Base-by-base conservation (phyloP, 2,329 filamentous ascomycete genomes). In the Seiridium unicorne region DNA sequence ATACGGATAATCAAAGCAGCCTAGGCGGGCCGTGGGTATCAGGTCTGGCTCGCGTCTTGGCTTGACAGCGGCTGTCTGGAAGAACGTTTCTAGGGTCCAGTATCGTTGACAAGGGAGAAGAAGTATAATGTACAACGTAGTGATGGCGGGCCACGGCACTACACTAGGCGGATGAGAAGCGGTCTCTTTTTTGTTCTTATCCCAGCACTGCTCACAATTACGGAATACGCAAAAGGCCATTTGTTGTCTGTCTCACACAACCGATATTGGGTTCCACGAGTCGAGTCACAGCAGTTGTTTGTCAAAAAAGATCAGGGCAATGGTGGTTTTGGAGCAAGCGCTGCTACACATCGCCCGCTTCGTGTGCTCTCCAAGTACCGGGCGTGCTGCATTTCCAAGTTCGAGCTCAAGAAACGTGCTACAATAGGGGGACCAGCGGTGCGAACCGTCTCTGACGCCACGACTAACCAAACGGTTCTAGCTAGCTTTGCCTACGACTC, bases 31-130 rank as follows among this genome's bases (percentile, higher is more conserved):
- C 34, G 18, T 18, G 31, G 32, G 35, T 36, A 35, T 9, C 54
- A 31, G 18, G 31, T 57, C 47, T 57, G 18, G 35, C 26, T 36
- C 49, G 54, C 38, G 44, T 44, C 44, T 57, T 46, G 54, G 42
- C 54, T 57, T 57, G 54, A 47, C 40, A 46, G 54, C 54, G 54
- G 54, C 54, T 57, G 34, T 42, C 54, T 57, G 54, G 47, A 57
- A 36, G 31, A 36, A 44, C 36, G 11, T 13, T 36, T 38, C 49
- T 44, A 48, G 40, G 42, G 11, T 57, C 54, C 44, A 32, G 38
- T 36, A 26, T 26, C 38, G 40, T 18, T 44, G 44, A 44, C 40
- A 57, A 13, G 40, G 44, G 44, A 31, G 26, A 31, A 38, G 9
- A 32, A 13, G 11, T 8, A n/a, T 36, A 49, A 31, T 6, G 6